Percentiles rank a stretch among this genome's conserved stretches.
Conservation (phyloP, 2,329 filamentous ascomycete species). For the Aspergillus brasiliensis region DNA sequence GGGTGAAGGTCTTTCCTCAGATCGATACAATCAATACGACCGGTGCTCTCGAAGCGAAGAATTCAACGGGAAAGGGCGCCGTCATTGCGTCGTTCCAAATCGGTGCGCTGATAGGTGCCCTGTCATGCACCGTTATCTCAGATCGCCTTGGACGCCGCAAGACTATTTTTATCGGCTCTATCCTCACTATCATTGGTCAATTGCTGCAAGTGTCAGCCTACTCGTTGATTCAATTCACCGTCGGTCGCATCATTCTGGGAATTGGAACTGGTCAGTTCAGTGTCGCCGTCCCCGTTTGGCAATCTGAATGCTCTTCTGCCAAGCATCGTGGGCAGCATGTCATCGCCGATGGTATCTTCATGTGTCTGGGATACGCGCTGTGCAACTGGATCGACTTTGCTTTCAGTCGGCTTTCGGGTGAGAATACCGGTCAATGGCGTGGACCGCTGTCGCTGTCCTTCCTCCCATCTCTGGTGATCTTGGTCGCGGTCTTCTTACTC, state of each 20-base stretch:
- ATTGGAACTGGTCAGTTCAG: conserved; percentile 53
- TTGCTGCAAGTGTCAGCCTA: conserved; percentile 50
- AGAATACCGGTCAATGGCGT: conserved; percentile 45
- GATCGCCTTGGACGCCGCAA: conserved; percentile 51
- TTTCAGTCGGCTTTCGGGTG: conserved; percentile 33
- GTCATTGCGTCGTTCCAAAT: conserved; percentile 28
- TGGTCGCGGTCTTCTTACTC: conserved; percentile 48
- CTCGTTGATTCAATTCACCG: conserved; percentile 48
- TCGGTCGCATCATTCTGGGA: conserved; percentile 52
- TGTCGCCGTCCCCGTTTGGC: conserved; percentile 53
- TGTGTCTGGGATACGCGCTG: conserved; percentile 34
- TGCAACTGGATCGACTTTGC: conserved; percentile 52
- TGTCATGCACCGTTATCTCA: conserved; percentile 34
- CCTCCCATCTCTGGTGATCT: conserved; percentile 54
- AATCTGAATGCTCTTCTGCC: conserved; percentile 51
- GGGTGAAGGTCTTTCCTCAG: conserved; percentile 54
- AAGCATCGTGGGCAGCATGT: conserved; percentile 52
- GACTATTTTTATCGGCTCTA: conserved; percentile 50
- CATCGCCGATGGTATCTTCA: conserved; percentile 50
- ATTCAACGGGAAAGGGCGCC: conserved; percentile 31
- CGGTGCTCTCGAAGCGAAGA: conserved; percentile 19
- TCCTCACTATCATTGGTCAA: conserved; percentile 24
- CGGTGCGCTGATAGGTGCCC: conserved; percentile 25
- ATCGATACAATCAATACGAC: conserved; percentile 51
- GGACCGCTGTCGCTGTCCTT: conserved; percentile 60